Conservation (phyloP, 2,329 filamentous ascomycete species). For the Ascochyta fabae region DNA sequence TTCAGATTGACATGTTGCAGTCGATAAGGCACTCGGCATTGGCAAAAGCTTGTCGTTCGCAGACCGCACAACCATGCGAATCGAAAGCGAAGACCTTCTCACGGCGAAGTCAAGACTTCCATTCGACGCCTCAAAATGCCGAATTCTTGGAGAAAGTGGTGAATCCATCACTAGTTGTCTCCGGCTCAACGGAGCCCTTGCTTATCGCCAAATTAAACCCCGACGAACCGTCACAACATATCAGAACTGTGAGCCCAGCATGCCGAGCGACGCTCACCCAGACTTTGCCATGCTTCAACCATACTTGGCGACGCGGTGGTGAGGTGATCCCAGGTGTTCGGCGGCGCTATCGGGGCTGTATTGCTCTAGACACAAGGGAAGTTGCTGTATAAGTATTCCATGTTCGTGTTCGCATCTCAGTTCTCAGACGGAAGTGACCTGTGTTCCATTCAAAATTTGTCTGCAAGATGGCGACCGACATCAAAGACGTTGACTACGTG, state of each 20-base stretch:
- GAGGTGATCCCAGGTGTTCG: not conserved
- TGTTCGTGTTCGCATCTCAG: not conserved
- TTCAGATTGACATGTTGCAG: not conserved
- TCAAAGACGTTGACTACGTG: conserved; percentile 14
- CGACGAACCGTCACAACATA: conserved; percentile 7
- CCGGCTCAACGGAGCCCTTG: not conserved
- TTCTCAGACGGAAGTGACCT: not conserved
- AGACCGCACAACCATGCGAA: not conserved
- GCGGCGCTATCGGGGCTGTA: conserved; percentile 8
- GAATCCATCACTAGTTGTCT: conserved; percentile 1
- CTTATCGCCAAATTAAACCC: conserved; percentile 7
- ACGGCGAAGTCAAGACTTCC: conserved; percentile 5
- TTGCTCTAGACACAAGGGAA: not conserved
- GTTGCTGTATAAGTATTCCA: conserved; percentile 9
- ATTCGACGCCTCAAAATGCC: conserved; percentile 4
- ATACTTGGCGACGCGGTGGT: conserved; percentile 14
- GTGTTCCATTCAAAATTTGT: not conserved
- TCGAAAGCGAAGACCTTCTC: not conserved
- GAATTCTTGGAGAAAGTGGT: conserved; percentile 22
- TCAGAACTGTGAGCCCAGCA: conserved; percentile 11
- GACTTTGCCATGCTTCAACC: conserved; percentile 21
- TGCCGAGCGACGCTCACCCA: conserved; percentile 18
- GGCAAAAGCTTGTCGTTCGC: conserved; percentile 18
- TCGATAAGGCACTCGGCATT: conserved; percentile 1
- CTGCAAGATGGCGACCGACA: conserved; percentile 6